Conservation (phyloP, 176 grass and related monocot species). For the Carex parvula region DNA sequence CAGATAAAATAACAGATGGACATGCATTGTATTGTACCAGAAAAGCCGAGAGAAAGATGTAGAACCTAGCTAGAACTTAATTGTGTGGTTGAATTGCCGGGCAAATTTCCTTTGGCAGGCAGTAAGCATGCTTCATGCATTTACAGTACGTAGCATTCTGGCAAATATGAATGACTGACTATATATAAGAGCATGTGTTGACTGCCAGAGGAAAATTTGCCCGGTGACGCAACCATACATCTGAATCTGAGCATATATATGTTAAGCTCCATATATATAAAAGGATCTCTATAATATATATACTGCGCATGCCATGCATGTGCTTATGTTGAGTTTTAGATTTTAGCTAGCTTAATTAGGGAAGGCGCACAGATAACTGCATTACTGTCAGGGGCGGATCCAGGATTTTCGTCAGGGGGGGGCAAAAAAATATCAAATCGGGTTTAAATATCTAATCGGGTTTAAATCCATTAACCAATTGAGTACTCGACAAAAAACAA, state of each 20-base stretch:
- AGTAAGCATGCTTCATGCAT: constrained; percentile 1
- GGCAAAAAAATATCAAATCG: too few relatives aligned
- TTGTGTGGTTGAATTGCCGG: constrained; percentile 43
- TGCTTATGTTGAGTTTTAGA: not conserved
- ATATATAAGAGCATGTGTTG: not conserved
- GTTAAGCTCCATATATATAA: not conserved
- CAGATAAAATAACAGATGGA: not conserved
- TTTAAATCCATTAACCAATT: too few relatives aligned
- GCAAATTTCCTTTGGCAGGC: constrained; percentile 81
- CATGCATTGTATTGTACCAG: not conserved
- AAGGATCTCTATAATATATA: not conserved
- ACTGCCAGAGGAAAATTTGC: not conserved
- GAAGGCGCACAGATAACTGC: not conserved
- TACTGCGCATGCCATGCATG: not conserved
- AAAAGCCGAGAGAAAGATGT: not conserved
- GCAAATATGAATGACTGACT: not conserved
- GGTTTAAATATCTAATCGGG: too few relatives aligned
- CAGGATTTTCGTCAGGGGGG: too few relatives aligned
- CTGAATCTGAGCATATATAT: not conserved
- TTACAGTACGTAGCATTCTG: not conserved
- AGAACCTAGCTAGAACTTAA: not conserved
- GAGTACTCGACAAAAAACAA: too few relatives aligned
- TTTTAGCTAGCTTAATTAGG: not conserved
- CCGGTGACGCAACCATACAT: constrained; percentile 20
- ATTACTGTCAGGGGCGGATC: too few relatives aligned